Conservation (phyloP, 352 stramenopile genomes). For the Globisporangium spiculum region DNA sequence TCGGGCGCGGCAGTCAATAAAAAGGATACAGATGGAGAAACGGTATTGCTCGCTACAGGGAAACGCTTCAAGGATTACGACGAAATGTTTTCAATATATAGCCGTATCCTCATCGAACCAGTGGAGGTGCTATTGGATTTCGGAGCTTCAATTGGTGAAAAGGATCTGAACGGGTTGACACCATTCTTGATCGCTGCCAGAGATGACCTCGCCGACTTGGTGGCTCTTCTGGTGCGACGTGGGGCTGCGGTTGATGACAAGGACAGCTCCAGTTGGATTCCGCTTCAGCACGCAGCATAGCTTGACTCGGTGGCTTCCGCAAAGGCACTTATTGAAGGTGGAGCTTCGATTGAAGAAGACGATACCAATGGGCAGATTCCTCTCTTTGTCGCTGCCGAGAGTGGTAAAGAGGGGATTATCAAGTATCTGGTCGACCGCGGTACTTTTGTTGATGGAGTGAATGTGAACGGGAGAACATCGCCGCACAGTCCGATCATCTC, state of each 20-base stretch:
- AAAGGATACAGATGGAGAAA: neutral
- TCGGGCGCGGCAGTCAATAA: neutral
- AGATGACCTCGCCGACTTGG: neutral
- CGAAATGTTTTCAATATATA: too few species aligned
- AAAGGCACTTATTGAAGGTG: neutral
- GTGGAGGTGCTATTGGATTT: neutral
- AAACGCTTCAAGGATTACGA: too few species aligned
- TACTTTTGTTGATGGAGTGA: neutral
- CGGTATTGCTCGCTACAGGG: neutral
- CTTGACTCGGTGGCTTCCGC: neutral
- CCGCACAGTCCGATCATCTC: neutral
- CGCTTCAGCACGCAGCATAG: neutral
- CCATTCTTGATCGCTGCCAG: neutral
- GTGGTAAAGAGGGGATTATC: neutral
- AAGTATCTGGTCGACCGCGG: neutral
- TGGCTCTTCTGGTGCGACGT: neutral
- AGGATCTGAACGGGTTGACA: neutral
- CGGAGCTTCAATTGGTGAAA: neutral
- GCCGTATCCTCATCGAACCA: too few species aligned
- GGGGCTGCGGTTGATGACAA: neutral
- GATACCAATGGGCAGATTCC: neutral
- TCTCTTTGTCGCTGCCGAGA: neutral
- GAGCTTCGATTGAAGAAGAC: neutral
- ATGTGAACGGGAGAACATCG: neutral
- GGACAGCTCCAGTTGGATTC: neutral